Evolutionary conservation across 495 filamentous ascomycete species (phyloP), one percentile per base, ranked within the genome.

Genomic region (Patellaria atrata): DNA sequence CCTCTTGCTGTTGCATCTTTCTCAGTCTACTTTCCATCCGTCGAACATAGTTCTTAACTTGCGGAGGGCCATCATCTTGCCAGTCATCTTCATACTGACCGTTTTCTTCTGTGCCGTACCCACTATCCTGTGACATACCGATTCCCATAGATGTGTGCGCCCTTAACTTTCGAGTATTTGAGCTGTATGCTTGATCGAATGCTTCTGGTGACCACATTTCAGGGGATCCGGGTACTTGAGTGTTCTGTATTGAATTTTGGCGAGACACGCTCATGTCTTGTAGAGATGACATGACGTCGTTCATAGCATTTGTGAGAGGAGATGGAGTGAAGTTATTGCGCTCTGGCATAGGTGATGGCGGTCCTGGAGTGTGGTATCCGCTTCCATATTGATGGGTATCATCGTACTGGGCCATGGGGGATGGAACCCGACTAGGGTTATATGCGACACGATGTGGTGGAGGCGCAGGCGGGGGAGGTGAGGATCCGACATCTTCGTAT

Each of bases 251-350:
- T 16, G 54, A 56, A 24, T 67, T 62, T 41, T 62, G n/a, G n/a
- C 61, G 37, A 19, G 70, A 61, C 44, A 79, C 64, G 12, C 75
- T 77, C 74, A 99, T 83, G 43, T 83, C 83, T 52, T 96, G 72
- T 33, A 99, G 59, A 21, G 89, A 93, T 39, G 85, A 84, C 75
- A 96, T 96, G 9, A 99, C 85, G 60, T 91, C 89, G 50, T 94
- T 86, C 87, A 96, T 96, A 0, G 89, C 89, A 53, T 84, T 79
- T 30, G 87, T 64, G 2, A 99, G 56, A 0, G 89, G 91, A 8
- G 89, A 94, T 3, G 89, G 89, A 0, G 89, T 97, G 43, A 83
- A 67, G 1, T 77, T 77, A 27, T 67, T 64, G 1, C 54, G 59
- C 25, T 62, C 67, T 11, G 79, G 22, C 35, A 35, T 40, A 3